Base-by-base conservation (phyloP, 805 yeast species). In the Myxozyma sirexii region DNA sequence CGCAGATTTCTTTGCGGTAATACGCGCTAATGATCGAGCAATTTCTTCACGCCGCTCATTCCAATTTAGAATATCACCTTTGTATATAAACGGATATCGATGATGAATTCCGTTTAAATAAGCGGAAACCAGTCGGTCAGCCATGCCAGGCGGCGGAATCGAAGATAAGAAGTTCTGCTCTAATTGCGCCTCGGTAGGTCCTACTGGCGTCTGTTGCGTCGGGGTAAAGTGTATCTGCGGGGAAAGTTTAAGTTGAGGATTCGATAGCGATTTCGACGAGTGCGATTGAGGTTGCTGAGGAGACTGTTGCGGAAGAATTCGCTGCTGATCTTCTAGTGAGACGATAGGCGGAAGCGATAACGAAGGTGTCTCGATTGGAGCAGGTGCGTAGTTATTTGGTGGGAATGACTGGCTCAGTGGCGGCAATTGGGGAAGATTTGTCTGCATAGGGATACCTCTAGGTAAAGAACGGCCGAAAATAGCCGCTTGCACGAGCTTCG, bases 401-500 rank as follows among this genome's bases (percentile, higher is more conserved):
- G 47, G 58, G 19, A 39, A 45, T 17, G 42, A 39, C 29, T 31
- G 29, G 6, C 24, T 37, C 19, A 57, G 23, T 7, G 55, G 46
- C 12, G 62, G 62, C 38, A 60, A 37, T 31, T 37, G 51, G 21
- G 64, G 60, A 41, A 56, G 49, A 29, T 47, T 41, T 19, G 60
- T 54, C 39, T 56, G 39, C 23, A 60, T 33, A 8, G 56, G 56
- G 8, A 60, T 35, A 3, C 51, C 24, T 33, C 44, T 43, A 6
- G 65, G 58, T 17, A 58, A 19, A 1, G 61, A 26, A 13, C 56
- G 46, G 17, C 64, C 64, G 46, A 49, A 58, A 8, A 62, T 59
- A 7, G 65, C 65, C 15, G 65, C 65, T 19, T 62, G 60, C 8
- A 62, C 65, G 10, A 62, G 55, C 45, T 57, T 59, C 21, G 64